Evolutionary conservation across 495 filamentous ascomycete species (phyloP).

Genomic region (Polyplosphaeria fusca): DNA sequence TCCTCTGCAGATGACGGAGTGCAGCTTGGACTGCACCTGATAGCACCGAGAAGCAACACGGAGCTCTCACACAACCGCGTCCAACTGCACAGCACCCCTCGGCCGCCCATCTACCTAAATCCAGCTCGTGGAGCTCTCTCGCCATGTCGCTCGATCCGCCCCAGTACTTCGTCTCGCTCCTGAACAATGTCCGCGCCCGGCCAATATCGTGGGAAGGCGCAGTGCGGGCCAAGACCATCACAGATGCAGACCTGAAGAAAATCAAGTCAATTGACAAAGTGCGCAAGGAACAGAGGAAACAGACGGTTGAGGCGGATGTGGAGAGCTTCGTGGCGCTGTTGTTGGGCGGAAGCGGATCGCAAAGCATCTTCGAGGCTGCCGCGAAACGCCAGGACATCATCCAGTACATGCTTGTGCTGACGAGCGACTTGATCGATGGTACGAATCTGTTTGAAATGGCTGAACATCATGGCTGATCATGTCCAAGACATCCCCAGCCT

Average conservation of each 20-base stretch:
- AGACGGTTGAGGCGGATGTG: constrained; percentile 75
- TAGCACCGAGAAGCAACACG: constrained; percentile 25
- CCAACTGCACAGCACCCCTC: background rate
- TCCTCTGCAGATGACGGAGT: constrained; percentile 25
- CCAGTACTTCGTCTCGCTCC: constrained; percentile 82
- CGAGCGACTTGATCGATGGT: constrained; percentile 87
- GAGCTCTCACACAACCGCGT: constrained; percentile 2
- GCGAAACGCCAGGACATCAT: constrained; percentile 79
- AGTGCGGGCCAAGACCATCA: constrained; percentile 88
- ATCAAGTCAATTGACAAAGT: constrained; percentile 98
- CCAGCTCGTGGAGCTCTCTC: constrained; percentile 3
- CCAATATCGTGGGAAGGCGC: constrained; percentile 98
- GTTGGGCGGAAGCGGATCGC: constrained; percentile 64
- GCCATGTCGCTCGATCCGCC: constrained; percentile 87
- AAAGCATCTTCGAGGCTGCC: constrained; percentile 78
- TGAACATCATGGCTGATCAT: background rate
- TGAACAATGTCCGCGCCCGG: constrained; percentile 89
- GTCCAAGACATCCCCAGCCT: constrained; percentile 71
- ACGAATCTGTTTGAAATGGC: constrained; percentile 8
- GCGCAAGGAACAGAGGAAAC: constrained; percentile 77
- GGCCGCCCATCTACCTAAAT: background rate
- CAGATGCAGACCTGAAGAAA: constrained; percentile 88
- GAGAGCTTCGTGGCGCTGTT: constrained; percentile 75
- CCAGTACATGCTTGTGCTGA: constrained; percentile 88
- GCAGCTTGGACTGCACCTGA: constrained; percentile 11